phyloP scores from a whole-genome alignment of 148 eudicot species.

The Spergularia marina region DNA sequence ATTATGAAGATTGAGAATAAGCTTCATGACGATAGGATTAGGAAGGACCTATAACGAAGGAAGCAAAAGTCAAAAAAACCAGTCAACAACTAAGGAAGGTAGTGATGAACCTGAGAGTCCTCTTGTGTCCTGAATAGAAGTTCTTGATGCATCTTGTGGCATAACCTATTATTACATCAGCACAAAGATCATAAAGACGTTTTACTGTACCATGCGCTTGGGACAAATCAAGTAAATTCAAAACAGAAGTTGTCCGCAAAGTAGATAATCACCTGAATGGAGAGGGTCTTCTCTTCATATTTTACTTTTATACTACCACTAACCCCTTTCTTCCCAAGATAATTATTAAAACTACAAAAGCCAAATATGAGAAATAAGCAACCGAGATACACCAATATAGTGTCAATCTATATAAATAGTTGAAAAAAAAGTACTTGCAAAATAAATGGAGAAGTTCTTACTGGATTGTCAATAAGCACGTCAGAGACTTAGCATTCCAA shows the following conservation, averaged over 20 bases:
- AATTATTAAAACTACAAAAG: conserved; percentile 72
- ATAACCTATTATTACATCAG: conserved; percentile 53
- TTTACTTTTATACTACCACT: conserved; percentile 71
- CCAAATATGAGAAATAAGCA: neutral
- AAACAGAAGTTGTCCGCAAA: neutral
- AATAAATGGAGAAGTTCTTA: conserved; percentile 36
- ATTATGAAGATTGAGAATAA: neutral
- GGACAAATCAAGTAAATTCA: conserved; percentile 9
- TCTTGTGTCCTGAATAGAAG: conserved; percentile 82
- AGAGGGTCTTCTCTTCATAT: conserved; percentile 70
- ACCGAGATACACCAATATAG: neutral
- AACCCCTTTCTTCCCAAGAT: conserved; percentile 83
- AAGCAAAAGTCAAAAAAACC: conserved; percentile 7
- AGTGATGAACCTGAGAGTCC: conserved; percentile 85
- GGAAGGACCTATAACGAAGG: neutral
- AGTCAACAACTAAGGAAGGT: neutral
- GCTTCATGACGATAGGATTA: neutral
- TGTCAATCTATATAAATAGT: neutral
- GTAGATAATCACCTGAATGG: conserved; percentile 62
- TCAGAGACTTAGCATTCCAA: conserved; percentile 61
- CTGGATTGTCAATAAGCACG: conserved; percentile 85
- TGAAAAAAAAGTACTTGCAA: conserved; percentile 7
- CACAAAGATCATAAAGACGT: neutral
- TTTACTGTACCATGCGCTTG: neutral
- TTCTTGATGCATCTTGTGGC: conserved; percentile 94